Evolutionary conservation across 164 flowering plant genomes (phyloP), one percentile per base, ranked within the genome.

Genomic region (Amborella trichopoda): DNA sequence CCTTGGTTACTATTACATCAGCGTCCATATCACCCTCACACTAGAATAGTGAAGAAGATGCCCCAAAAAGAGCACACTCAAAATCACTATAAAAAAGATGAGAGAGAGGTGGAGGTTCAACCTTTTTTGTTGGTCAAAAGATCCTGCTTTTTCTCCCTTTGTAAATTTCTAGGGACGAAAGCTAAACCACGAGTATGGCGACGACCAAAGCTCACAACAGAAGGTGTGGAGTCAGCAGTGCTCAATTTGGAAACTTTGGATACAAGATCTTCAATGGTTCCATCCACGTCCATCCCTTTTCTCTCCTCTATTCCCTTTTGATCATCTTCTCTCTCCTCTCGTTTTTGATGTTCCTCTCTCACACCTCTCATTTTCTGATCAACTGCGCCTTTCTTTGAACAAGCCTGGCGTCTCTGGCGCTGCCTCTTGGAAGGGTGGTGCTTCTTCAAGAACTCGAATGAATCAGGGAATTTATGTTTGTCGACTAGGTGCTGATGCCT

Each of bases 401-500:
- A n/a, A 14, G 40, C 40, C 18, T 16, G 18, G 10, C 40, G 40
- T 3, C 56, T 77, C 49, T 69, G 77, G 48, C 96, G 73, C 22
- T 72, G 81, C 54, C 83, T 81, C 72, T 81, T 81, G 25, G 96
- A 91, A 26, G 73, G 74, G 1, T 45, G 80, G 3, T 66, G 65
- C 65, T 78, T 83, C 72, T 80, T 91, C 48, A 70, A 78, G 73
- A 91, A 87, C 49, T 86, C 85, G 17, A 80, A 91, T 17, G 94
- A 73, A 40, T 77, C 42, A 2, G 96, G 87, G 49, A 87, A 91
- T 39, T 75, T 72, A 52, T 91, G 98, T 63, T 81, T 83, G 70
- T 87, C 96, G 3, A 91, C 69, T 43, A 87, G 77, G 71, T 86
- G 98, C 34, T 78, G 94, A 24, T 91, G 91, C 54, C 98, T 63